Evolutionary conservation across 306 rosid species (phyloP), one percentile per base, ranked within the genome.

Genomic region (Vachellia collinsii): DNA sequence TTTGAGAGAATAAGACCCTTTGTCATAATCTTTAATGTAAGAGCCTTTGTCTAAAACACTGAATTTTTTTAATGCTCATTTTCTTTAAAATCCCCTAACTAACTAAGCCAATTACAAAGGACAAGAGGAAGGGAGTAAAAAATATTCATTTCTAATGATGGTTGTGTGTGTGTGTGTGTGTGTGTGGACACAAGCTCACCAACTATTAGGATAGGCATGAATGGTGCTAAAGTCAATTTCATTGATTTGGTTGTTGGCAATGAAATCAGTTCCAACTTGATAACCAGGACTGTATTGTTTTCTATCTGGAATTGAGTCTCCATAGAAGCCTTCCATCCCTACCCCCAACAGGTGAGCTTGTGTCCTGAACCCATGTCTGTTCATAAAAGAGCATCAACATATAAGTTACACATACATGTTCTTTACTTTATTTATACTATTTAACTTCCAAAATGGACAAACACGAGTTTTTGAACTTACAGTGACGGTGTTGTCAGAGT

Each of bases 271-370:
- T 1, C 93, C 94, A 68, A 85, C 82, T 82, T 85, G 83, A 34
- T 58, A 58, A 22, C 64, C 64, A n/a, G 64, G 64, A 22, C 20
- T 58, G 64, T 58, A 58, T 58, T 88, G 88, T 79, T 73, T 86
- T 78, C 87, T 86, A 3, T 82, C 89, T n/a, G 83, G 79, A 11
- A 51, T 82, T 10, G 89, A 87, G 68, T 83, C 85, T 19, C 97
- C 92, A 76, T 90, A 85, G 67, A 92, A 92, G 23, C 94, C 97
- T 80, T 90, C 97, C 88, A 90, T 83, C 47, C 97, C 93, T 80
- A 90, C 82, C 58, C 75, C 88, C 65, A 92, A 56, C 34, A 90
- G 77, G 87, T 89, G 97, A 17, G 8, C 34, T 34, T 34, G 20
- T 89, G 62, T 92, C 93, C 43, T 85, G 80, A 81, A 90, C 81